phyloP scores from a whole-genome alignment of 352 stramenopile species.

The Globisporangium abappressorium region DNA sequence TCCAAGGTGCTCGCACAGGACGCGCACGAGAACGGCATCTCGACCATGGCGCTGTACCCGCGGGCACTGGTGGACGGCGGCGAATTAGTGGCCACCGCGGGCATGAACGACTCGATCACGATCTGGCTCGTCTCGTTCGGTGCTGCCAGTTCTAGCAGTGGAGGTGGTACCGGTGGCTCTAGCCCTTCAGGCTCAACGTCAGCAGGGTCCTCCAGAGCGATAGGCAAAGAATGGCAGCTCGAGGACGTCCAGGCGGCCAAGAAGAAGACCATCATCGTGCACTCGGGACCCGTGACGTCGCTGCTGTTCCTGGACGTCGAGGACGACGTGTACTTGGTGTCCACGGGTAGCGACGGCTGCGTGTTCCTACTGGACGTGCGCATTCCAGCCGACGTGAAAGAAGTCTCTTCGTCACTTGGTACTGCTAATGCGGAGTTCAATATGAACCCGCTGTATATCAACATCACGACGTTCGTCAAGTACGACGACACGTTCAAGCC shows the following conservation, averaged over 20 bases:
- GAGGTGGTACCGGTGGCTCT: background rate
- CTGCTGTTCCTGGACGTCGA: constrained; percentile 43
- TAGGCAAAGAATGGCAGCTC: constrained; percentile 30
- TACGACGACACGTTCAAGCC: constrained; percentile 64
- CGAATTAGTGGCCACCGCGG: constrained; percentile 63
- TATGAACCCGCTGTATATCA: constrained; percentile 62
- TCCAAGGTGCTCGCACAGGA: constrained; percentile 52
- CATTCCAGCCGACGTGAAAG: constrained; percentile 28
- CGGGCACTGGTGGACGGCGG: constrained; percentile 39
- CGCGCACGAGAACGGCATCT: constrained; percentile 55
- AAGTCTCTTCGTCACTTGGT: background rate
- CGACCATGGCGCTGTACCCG: constrained; percentile 43
- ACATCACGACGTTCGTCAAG: constrained; percentile 62
- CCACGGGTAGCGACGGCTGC: constrained; percentile 56
- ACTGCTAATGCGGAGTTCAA: constrained; percentile 5
- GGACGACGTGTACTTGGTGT: constrained; percentile 48
- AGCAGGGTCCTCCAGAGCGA: background rate
- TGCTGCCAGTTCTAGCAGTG: constrained; percentile 15
- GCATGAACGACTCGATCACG: constrained; percentile 57
- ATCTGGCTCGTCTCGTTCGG: constrained; percentile 63
- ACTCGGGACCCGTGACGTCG: constrained; percentile 54
- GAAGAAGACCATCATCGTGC: constrained; percentile 60
- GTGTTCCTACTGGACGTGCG: constrained; percentile 68
- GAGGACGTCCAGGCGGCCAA: constrained; percentile 67
- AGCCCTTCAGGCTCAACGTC: background rate